These are phyloP conservation scores for Lachnellula occidentalis DNA, from an alignment of 2,329 filamentous ascomycete species.

Conservation along the genomic window DNA sequence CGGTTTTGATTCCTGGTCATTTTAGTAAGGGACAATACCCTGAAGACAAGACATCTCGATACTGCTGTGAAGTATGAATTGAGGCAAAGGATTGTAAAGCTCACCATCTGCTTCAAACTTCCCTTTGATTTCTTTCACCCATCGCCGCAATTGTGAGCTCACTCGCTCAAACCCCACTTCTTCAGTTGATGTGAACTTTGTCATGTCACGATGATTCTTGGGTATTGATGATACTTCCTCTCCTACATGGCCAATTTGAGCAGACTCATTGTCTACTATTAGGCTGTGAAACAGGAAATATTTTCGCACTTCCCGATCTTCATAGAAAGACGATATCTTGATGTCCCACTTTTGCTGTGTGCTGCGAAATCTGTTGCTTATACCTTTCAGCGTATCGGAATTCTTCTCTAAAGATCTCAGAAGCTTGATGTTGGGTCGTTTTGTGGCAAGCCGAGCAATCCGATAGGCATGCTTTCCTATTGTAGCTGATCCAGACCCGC, in stretches of 20 bases:
- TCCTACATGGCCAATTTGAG: not conserved
- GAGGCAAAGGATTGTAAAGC: not conserved
- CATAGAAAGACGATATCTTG: not conserved
- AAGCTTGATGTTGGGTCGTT: not conserved
- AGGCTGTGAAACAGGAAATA: not conserved
- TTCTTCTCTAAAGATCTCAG: not conserved
- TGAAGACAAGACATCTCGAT: no score
- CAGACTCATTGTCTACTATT: conserved; percentile 4
- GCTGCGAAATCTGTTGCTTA: not conserved
- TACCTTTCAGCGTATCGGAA: not conserved
- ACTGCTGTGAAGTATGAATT: no score
- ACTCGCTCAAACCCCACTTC: conserved; percentile 2
- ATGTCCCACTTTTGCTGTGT: not conserved
- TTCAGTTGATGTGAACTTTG: conserved; percentile 1
- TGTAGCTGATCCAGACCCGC: not conserved
- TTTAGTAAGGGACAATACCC: no score
- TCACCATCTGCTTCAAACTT: not conserved
- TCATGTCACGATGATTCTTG: conserved; percentile 4
- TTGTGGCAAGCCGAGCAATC: not conserved
- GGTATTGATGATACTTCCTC: conserved; percentile 2
- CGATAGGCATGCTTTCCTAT: not conserved
- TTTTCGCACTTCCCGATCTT: not conserved
- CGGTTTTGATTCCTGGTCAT: no score
- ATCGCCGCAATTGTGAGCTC: not conserved
- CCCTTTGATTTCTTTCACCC: not conserved